Conservation (phyloP, 73 alveolate species). For the Symbiodinium natans region DNA sequence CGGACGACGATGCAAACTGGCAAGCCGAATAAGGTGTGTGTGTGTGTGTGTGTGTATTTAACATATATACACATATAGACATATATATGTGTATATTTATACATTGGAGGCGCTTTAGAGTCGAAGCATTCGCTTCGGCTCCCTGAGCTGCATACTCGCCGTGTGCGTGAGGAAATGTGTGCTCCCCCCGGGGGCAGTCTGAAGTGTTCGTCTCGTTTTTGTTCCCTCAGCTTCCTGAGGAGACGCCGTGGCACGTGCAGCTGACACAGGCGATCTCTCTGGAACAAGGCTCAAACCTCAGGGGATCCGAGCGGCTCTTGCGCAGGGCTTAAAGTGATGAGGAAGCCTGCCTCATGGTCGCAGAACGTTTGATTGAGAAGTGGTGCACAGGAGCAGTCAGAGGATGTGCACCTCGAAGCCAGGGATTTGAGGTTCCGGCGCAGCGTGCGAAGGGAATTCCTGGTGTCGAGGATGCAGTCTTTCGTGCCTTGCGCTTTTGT, state of each 20-base stretch:
- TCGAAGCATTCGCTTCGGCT: too few relatives aligned
- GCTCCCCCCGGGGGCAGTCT: too few relatives aligned
- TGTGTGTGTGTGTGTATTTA: too few relatives aligned
- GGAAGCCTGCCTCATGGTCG: background rate
- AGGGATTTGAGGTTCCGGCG: background rate
- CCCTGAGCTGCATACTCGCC: too few relatives aligned
- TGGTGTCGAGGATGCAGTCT: background rate
- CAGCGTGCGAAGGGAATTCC: background rate
- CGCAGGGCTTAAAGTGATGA: background rate
- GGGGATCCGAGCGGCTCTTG: background rate
- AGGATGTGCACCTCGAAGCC: background rate
- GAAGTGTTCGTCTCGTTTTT: too few relatives aligned
- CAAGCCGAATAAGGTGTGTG: too few relatives aligned
- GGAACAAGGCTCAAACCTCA: constrained; percentile 22
- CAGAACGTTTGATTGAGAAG: background rate
- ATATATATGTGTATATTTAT: too few relatives aligned
- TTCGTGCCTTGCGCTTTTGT: too few relatives aligned
- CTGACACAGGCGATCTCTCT: constrained; percentile 45
- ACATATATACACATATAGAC: too few relatives aligned
- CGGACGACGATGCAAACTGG: background rate
- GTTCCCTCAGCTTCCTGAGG: background rate
- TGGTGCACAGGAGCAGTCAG: background rate
- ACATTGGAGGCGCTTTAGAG: too few relatives aligned
- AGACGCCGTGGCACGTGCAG: constrained; percentile 87
- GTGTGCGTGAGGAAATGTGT: too few relatives aligned